Evolutionary conservation across 805 yeast species (phyloP), one percentile per base, ranked within the genome.

Genomic region (Candida odintsovae): DNA sequence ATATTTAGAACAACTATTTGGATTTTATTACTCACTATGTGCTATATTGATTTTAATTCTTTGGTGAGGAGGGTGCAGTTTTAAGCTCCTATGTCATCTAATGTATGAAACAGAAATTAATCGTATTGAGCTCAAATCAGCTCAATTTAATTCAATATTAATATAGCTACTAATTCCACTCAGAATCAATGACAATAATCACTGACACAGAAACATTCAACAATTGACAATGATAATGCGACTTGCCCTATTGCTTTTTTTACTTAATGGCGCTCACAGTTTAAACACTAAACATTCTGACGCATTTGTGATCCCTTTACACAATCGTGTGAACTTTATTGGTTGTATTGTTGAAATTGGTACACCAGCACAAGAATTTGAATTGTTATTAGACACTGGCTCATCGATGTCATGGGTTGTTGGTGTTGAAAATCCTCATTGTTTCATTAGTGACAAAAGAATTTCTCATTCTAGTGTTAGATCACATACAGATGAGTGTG

Each of bases 331-430:
- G 1, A 37, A 45, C 6, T 51, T 37, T 21, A 16, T 50, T 16
- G 38, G 50, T 8, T 29, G 49, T 3, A 29, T 16, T 1, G 48
- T 38, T 9, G 43, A 41, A 12, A 20, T 56, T 9, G 63, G 62
- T 0, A 47, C 48, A 1, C 62, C 62, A 1, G 43, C 55, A 3
- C 67, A 64, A 40, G 43, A 46, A 3, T 49, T 64, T 3, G 58
- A 56, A 26, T 57, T 66, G 8, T 47, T 66, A 29, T 40, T 68
- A 2, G 71, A 67, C 43, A 68, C 70, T 1, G 71, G 70, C 0
- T 65, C 70, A 0, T 53, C 64, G 2, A 56, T 58, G 25, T 58
- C 68, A 15, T 68, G 72, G 71, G 59, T 66, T 20, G 42, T 53
- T 13, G 43, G 63, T 55, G 19, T 43, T 1, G 38, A 46, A 4